These are phyloP conservation scores for Mucor irregularis DNA, from an alignment of 371 early-diverging fungal species.

Conservation along the genomic window DNA sequence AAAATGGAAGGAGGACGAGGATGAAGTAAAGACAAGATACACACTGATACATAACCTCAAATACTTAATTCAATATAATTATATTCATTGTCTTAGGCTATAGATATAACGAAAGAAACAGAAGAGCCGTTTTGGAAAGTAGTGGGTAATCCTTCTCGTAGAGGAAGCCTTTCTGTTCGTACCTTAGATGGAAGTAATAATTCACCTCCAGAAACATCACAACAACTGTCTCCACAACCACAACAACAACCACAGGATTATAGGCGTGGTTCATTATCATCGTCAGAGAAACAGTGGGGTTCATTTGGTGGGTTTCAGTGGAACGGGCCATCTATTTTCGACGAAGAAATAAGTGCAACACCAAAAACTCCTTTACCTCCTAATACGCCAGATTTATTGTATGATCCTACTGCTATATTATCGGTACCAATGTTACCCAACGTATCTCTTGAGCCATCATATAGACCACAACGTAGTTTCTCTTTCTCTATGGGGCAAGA, in stretches of 20 bases:
- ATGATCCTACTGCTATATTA: constrained; percentile 12
- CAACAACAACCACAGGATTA: background rate
- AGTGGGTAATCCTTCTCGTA: constrained; percentile 29
- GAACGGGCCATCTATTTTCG: constrained; percentile 43
- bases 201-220: no score
- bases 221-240: constrained; percentile 2
- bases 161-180: constrained; percentile 18
- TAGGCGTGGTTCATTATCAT: background rate
- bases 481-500: constrained; percentile 50
- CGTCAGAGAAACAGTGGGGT: constrained; percentile 33
- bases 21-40: constrained; percentile 1
- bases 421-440: constrained; percentile 44
- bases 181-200: background rate
- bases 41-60: background rate
- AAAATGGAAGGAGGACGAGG: constrained; percentile 10
- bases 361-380: background rate
- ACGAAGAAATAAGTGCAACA: constrained; percentile 16
- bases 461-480: constrained; percentile 44
- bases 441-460: constrained; percentile 35
- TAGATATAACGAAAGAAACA: background rate
- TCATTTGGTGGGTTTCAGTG: constrained; percentile 49
- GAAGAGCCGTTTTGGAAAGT: constrained; percentile 20
- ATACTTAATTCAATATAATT: background rate
- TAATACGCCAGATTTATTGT: background rate
- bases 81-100: constrained; percentile 3